Conservation (phyloP, 2,329 filamentous ascomycete genomes). For the Microcera coccophila region DNA sequence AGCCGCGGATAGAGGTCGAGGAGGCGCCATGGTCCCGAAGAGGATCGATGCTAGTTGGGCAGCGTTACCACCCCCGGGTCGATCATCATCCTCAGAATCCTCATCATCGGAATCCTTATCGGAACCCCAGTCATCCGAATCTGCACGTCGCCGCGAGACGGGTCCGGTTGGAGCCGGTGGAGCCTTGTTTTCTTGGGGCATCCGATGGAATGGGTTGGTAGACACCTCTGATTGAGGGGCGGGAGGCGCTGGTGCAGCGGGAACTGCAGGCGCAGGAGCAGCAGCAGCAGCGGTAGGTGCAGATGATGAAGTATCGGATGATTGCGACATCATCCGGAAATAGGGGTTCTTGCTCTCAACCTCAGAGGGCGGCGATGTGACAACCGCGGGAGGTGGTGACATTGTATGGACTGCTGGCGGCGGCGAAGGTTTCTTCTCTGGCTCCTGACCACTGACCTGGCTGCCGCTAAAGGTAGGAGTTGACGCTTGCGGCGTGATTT, state of each 20-base stretch:
- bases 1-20: conserved; percentile 78
- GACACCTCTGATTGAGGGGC: conserved; percentile 55
- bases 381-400: conserved; percentile 48
- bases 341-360: conserved; percentile 91
- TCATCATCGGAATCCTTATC: conserved; percentile 58
- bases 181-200: conserved; percentile 61
- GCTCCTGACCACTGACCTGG: conserved; percentile 51
- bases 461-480: conserved; percentile 53
- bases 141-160: conserved; percentile 49
- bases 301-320: conserved; percentile 49
- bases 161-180: conserved; percentile 42
- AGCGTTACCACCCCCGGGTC: conserved; percentile 75
- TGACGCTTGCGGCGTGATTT: conserved; percentile 61
- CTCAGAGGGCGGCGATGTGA: conserved; percentile 56
- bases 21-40: conserved; percentile 95
- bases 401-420: conserved; percentile 37
- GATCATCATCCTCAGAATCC: conserved; percentile 57
- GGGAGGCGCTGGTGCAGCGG: conserved; percentile 33
- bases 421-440: conserved; percentile 49
- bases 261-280: conserved; percentile 38
- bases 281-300: conserved; percentile 39
- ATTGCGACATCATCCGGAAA: conserved; percentile 80
- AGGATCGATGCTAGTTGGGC: conserved; percentile 91
- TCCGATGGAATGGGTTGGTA: conserved; percentile 95
- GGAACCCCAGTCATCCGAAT: conserved; percentile 77